phyloP scores from a whole-genome alignment of 768 basidiomycete species.

The Boletus barrowsii region DNA sequence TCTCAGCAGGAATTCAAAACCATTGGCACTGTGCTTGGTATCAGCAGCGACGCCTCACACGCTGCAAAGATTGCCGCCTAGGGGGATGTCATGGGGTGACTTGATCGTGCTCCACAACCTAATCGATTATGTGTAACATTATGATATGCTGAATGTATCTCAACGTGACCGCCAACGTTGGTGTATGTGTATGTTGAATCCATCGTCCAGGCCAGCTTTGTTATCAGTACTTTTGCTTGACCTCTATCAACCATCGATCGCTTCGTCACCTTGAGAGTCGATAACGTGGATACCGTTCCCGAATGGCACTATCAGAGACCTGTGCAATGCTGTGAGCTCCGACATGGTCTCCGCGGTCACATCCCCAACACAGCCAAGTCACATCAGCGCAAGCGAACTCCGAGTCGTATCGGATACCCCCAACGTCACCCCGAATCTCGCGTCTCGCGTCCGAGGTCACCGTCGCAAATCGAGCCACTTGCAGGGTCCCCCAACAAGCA shows the following conservation, averaged over 20 bases:
- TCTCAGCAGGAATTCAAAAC: slow-evolving; percentile 47
- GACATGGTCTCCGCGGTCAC: not conserved
- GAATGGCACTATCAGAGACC: not conserved
- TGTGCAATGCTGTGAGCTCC: not conserved
- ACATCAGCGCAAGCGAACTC: not conserved
- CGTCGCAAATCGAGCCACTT: not conserved
- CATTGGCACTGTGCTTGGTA: slow-evolving; percentile 43
- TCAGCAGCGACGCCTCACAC: slow-evolving; percentile 33
- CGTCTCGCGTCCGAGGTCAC: not conserved
- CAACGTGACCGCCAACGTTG: not conserved
- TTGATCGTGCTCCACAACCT: not conserved
- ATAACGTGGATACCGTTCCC: no score
- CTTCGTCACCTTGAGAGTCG: not conserved
- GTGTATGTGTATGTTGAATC: not conserved
- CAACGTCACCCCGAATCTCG: slow-evolving; percentile 4
- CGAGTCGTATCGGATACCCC: not conserved
- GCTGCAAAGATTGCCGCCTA: not conserved
- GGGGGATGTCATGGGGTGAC: no score
- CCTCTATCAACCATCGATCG: not conserved
- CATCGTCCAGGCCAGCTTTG: not conserved
- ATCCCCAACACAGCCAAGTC: not conserved
- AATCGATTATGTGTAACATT: slow-evolving; percentile 9
- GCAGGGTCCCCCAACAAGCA: not conserved
- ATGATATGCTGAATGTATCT: slow-evolving; percentile 5
- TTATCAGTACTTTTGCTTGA: no score